Evolutionary conservation across 2,329 filamentous ascomycete genomes (phyloP).

Genomic region (Microsporum ferrugineum): DNA sequence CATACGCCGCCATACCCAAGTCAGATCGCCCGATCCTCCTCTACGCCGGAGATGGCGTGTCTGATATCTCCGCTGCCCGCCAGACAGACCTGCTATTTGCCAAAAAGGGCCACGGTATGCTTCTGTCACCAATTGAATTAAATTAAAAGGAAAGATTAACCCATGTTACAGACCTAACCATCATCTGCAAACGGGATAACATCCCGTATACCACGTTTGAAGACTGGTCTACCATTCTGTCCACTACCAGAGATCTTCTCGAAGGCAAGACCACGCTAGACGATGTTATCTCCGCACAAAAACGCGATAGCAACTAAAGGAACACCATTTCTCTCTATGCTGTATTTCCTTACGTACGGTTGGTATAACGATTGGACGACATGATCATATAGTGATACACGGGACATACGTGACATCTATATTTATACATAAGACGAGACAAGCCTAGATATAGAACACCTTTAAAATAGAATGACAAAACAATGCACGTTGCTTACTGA

Average conservation of each 20-base stretch:
- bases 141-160: conserved; percentile 6
- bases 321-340: not conserved
- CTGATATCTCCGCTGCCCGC: conserved; percentile 78
- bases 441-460: too few species aligned
- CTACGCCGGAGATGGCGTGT: conserved; percentile 91
- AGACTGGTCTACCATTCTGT: conserved; percentile 68
- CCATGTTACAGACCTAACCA: conserved; percentile 57
- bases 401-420: too few species aligned
- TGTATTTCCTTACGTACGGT: not conserved
- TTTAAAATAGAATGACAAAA: too few species aligned
- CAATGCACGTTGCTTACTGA: too few species aligned
- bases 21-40: conserved; percentile 67
- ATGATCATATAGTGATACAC: too few species aligned
- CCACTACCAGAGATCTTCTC: conserved; percentile 64
- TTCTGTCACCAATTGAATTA: not conserved
- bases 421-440: too few species aligned
- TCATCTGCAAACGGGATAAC: conserved; percentile 71
- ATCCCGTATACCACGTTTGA: conserved; percentile 82
- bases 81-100: conserved; percentile 92
- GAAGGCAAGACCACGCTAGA: conserved; percentile 44
- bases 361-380: too few species aligned
- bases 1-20: conserved; percentile 59
- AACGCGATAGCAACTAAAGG: conserved; percentile 4
- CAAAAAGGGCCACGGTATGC: conserved; percentile 71
- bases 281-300: conserved; percentile 7